These are phyloP conservation scores for Volvariella surrecta DNA, from an alignment of 1,284 basidiomycete genomes.

Conservation along the genomic window DNA sequence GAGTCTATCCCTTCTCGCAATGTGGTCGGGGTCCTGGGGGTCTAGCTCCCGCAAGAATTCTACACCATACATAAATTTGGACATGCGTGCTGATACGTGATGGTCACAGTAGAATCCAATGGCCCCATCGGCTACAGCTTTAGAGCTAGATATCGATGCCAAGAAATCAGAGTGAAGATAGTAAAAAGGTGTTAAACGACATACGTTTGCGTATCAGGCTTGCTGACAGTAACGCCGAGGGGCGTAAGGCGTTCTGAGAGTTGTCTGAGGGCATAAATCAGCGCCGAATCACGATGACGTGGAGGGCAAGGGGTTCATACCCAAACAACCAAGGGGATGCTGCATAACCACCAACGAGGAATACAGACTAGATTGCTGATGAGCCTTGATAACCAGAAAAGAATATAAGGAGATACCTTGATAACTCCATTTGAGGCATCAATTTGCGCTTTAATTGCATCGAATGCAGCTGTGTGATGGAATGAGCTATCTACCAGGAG, in stretches of 20 bases:
- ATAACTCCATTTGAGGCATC: conserved; percentile 57
- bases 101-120: conserved; percentile 79
- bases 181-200: conserved; percentile 9
- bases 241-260: conserved; percentile 55
- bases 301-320: conserved; percentile 14
- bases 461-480: conserved; percentile 39
- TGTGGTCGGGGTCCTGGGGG: conserved; percentile 54
- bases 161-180: conserved; percentile 2
- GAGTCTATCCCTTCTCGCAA: conserved; percentile 50
- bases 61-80: conserved; percentile 73
- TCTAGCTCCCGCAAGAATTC: conserved; percentile 67
- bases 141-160: conserved; percentile 38
- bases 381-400: background rate
- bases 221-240: conserved; percentile 50
- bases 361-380: conserved; percentile 41
- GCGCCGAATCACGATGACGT: background rate
- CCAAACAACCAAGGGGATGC: conserved; percentile 69
- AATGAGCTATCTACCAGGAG: background rate
- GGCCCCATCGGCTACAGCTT: conserved; percentile 74
- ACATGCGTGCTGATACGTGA: conserved; percentile 68
- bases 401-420: conserved; percentile 31
- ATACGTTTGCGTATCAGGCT: conserved; percentile 72
- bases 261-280: conserved; percentile 28
- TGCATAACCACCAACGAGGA: conserved; percentile 74
- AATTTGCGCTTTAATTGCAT: conserved; percentile 63